Percentiles rank a stretch among this genome's conserved stretches.
These are phyloP conservation scores for Steccherinum ochraceum DNA, from an alignment of 768 basidiomycete species.

Conservation along the genomic window DNA sequence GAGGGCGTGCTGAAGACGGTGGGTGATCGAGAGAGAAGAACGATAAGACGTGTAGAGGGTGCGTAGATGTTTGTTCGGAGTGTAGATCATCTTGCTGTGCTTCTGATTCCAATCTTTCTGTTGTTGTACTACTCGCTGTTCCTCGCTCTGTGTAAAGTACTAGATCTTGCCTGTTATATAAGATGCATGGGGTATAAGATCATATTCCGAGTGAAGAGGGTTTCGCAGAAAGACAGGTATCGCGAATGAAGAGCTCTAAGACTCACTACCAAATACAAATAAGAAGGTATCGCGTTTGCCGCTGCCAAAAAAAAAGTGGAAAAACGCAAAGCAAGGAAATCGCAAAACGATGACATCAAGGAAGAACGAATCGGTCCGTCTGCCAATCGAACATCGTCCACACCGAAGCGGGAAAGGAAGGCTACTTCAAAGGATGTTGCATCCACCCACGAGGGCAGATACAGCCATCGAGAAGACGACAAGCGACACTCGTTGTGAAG, in stretches of 20 bases:
- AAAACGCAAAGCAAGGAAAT: too few relatives aligned
- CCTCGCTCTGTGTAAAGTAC: background rate
- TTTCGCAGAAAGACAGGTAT: background rate
- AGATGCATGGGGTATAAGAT: background rate
- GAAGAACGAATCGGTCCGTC: too few relatives aligned
- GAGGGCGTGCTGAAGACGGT: slow-evolving; percentile 84
- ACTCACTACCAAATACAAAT: too few relatives aligned
- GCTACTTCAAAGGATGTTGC: too few relatives aligned
- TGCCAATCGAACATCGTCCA: too few relatives aligned
- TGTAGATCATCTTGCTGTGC: background rate
- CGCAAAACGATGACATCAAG: too few relatives aligned
- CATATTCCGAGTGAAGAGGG: background rate
- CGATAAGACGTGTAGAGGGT: slow-evolving; percentile 62
- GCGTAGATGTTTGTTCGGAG: slow-evolving; percentile 13
- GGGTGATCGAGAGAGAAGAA: slow-evolving; percentile 81
- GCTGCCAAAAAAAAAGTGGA: too few relatives aligned
- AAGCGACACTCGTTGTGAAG: background rate
- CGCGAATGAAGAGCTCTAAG: too few relatives aligned
- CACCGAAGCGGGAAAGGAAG: too few relatives aligned
- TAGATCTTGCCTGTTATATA: too few relatives aligned
- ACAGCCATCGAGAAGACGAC: background rate
- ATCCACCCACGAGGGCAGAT: too few relatives aligned
- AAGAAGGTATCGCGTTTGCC: too few relatives aligned
- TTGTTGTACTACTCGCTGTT: background rate
- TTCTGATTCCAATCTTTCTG: background rate